Evolutionary conservation across 2,329 filamentous ascomycete species (phyloP).

Genomic region (Paecilomyces sp.): DNA sequence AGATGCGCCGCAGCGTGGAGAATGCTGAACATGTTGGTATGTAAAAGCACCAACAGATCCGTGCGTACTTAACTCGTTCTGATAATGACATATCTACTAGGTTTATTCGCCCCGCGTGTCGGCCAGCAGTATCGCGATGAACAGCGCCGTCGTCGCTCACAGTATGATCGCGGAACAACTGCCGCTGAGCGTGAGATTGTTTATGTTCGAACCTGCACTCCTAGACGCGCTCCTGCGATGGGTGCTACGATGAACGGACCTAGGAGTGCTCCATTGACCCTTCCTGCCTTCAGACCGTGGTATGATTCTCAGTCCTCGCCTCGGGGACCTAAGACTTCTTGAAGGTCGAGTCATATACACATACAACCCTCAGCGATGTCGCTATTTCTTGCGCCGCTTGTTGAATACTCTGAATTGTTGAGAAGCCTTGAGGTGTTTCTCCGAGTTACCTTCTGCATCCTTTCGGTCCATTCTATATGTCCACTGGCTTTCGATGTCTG

Average conservation of each 20-base stretch:
- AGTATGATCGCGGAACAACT: slow-evolving; percentile 74
- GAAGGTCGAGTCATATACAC: background rate
- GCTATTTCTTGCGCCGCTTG: background rate
- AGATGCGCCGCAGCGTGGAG: slow-evolving; percentile 79
- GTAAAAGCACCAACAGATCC: slow-evolving; percentile 24
- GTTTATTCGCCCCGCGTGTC: slow-evolving; percentile 72
- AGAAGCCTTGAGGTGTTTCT: background rate
- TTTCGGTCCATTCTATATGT: background rate
- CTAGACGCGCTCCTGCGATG: slow-evolving; percentile 10
- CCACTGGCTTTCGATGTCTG: background rate
- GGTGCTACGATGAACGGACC: slow-evolving; percentile 5
- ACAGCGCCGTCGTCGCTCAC: slow-evolving; percentile 67
- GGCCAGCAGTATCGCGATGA: slow-evolving; percentile 67
- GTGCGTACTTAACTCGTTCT: background rate
- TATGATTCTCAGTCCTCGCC: slow-evolving; percentile 9
- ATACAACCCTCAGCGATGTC: background rate
- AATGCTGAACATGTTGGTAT: slow-evolving; percentile 77
- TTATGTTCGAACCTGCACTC: slow-evolving; percentile 17
- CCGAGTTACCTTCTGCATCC: background rate
- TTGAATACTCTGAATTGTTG: background rate
- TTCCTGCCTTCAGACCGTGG: slow-evolving; percentile 16
- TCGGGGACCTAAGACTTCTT: slow-evolving; percentile 14
- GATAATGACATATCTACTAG: slow-evolving; percentile 31
- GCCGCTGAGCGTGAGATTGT: slow-evolving; percentile 59
- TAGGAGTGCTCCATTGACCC: slow-evolving; percentile 18